Conservation (phyloP, 139 green algal genomes). For the Eudorina sp. region DNA sequence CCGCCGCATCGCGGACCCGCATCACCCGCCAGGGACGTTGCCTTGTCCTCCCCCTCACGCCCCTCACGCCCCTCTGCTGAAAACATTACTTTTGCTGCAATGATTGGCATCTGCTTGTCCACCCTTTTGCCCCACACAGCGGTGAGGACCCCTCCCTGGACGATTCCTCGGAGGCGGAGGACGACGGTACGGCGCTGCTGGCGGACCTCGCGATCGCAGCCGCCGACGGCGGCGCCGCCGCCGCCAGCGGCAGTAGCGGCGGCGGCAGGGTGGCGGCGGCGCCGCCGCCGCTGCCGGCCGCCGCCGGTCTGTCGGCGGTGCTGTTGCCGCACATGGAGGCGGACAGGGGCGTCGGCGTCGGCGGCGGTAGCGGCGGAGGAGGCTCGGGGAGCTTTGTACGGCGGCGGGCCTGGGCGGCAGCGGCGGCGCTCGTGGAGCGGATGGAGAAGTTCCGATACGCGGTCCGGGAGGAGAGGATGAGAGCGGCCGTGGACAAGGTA, state of each 20-base stretch:
- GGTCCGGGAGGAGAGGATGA: slow-evolving; percentile 19
- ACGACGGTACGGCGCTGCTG: not conserved
- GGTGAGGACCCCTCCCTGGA: too few relatives aligned
- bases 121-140: too few relatives aligned
- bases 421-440: not conserved
- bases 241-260: not conserved
- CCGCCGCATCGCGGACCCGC: too few relatives aligned
- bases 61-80: too few relatives aligned
- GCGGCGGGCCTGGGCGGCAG: not conserved
- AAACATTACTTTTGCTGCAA: too few relatives aligned
- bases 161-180: too few relatives aligned
- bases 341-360: not conserved
- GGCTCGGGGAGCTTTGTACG: not conserved
- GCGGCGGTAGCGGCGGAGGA: not conserved
- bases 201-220: not conserved
- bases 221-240: not conserved
- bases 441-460: slow-evolving; percentile 16
- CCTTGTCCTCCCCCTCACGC: too few relatives aligned
- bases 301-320: not conserved
- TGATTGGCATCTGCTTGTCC: too few relatives aligned
- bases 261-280: not conserved
- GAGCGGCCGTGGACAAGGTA: not conserved
- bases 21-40: too few relatives aligned
- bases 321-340: not conserved
- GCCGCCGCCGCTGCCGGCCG: too few relatives aligned